phyloP scores from a whole-genome alignment of 2,329 filamentous ascomycete genomes.

The Zasmidium cellare region DNA sequence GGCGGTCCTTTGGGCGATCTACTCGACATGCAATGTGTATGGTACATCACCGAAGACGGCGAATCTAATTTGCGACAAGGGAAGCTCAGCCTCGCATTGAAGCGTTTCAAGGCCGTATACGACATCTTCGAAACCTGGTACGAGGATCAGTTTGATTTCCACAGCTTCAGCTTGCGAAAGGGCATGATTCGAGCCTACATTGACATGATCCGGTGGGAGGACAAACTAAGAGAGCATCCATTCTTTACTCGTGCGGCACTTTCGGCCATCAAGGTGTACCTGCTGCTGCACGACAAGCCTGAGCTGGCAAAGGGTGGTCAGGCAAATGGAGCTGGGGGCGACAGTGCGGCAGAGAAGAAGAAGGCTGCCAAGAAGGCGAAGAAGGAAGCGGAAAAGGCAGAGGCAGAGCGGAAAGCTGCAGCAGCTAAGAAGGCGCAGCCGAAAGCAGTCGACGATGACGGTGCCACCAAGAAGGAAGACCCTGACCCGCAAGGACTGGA shows the following conservation, averaged over 20 bases:
- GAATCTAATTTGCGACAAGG: conserved; percentile 82
- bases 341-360: conserved; percentile 82
- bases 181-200: conserved; percentile 93
- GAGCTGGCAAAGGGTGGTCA: conserved; percentile 70
- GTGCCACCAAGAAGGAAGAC: conserved; percentile 75
- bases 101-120: conserved; percentile 83
- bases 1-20: conserved; percentile 88
- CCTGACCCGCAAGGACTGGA: conserved; percentile 81
- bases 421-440: conserved; percentile 51
- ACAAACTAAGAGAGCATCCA: conserved; percentile 84
- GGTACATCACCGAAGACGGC: conserved; percentile 94
- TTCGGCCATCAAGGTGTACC: conserved; percentile 76
- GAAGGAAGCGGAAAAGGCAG: conserved; percentile 75
- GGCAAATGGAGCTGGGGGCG: conserved; percentile 65
- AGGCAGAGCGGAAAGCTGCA: conserved; percentile 70
- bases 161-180: conserved; percentile 94
- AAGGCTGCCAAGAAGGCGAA: conserved; percentile 67
- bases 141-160: conserved; percentile 98
- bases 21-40: conserved; percentile 97
- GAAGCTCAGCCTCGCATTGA: conserved; percentile 81
- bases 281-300: conserved; percentile 75
- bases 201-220: conserved; percentile 96
- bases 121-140: conserved; percentile 97
- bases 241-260: conserved; percentile 86
- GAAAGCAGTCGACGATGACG: conserved; percentile 51